A percentile compares a stretch with the other conserved stretches of the same genome.
phyloP scores from a whole-genome alignment of 1,284 basidiomycete species.

The Cutaneotrichosporon cutaneum region DNA sequence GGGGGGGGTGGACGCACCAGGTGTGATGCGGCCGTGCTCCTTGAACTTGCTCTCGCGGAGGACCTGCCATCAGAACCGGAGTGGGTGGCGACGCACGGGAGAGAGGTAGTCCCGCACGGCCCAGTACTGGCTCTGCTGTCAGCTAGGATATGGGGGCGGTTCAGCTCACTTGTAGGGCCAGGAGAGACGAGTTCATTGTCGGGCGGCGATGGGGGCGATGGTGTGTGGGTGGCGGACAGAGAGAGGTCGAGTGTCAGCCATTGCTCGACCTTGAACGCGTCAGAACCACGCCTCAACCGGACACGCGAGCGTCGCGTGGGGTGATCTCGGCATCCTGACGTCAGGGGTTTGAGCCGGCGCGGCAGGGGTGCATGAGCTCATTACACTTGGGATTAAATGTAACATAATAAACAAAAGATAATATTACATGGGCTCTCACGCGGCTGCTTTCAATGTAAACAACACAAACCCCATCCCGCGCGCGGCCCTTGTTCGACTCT shows the following conservation, averaged over 20 bases:
- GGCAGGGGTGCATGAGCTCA: neutral
- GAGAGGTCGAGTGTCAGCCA: neutral
- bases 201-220: neutral
- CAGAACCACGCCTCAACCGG: neutral
- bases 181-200: constrained; percentile 50
- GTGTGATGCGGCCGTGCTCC: constrained; percentile 94
- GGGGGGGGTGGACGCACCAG: constrained; percentile 63
- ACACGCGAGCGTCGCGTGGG: neutral
- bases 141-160: constrained; percentile 8
- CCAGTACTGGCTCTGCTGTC: constrained; percentile 78
- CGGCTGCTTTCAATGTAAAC: constrained; percentile 3
- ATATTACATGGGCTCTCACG: neutral
- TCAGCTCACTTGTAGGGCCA: constrained; percentile 51
- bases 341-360: neutral
- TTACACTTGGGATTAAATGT: neutral
- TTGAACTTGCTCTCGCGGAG: constrained; percentile 98
- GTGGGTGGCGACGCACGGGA: constrained; percentile 61
- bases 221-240: neutral
- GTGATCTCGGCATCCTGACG: neutral
- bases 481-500: neutral
- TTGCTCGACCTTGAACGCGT: neutral
- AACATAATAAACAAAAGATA: neutral
- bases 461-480: too few relatives aligned
- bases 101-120: constrained; percentile 94
- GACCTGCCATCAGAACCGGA: constrained; percentile 60